Evolutionary conservation across 345 rosid genomes (phyloP).

Genomic region (Eucalyptus leucophloia): DNA sequence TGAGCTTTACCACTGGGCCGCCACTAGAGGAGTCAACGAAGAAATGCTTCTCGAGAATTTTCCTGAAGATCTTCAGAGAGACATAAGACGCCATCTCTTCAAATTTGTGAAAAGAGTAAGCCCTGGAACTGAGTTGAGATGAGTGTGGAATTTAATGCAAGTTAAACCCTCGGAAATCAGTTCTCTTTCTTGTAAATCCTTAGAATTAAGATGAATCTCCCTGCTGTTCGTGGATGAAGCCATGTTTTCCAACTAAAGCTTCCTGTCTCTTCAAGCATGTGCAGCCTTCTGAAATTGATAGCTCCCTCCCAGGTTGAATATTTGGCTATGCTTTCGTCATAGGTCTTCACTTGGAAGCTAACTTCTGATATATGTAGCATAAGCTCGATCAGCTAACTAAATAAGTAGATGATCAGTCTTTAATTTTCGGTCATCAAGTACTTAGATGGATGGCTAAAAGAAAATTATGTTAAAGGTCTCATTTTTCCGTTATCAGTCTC

Average conservation of each 20-base stretch:
- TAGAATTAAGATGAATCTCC: not conserved
- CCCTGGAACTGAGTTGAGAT: too few relatives aligned
- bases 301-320: not conserved
- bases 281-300: not conserved
- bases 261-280: not conserved
- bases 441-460: not conserved
- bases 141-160: too few relatives aligned
- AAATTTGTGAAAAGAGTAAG: too few relatives aligned
- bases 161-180: not conserved
- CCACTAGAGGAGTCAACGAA: slow-evolving; percentile 84
- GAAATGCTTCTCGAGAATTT: slow-evolving; percentile 54
- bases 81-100: too few relatives aligned
- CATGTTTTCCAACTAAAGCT: not conserved
- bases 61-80: slow-evolving; percentile 79
- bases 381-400: not conserved
- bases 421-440: not conserved
- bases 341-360: too few relatives aligned
- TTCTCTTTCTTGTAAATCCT: not conserved
- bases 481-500: not conserved
- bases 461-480: not conserved
- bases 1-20: slow-evolving; percentile 81
- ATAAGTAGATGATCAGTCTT: not conserved
- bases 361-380: too few relatives aligned
- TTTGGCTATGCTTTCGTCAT: not conserved
- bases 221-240: not conserved